phyloP scores from a whole-genome alignment of 1,284 basidiomycete genomes.

The Porogramme epimiltina region DNA sequence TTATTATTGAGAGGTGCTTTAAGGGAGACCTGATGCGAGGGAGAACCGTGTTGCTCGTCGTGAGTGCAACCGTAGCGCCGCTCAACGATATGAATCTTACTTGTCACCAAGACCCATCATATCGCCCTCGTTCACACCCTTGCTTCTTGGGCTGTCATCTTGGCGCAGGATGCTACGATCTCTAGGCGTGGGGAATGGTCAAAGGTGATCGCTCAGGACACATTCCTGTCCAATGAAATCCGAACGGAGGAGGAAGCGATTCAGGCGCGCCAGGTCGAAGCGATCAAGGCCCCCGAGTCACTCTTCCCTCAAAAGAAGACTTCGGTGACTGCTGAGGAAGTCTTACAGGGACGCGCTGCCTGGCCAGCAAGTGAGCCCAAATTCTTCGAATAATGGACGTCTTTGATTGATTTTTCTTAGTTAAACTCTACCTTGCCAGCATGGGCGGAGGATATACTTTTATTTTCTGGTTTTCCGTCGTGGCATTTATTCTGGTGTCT shows the following conservation, averaged over 20 bases:
- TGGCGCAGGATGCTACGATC: background rate
- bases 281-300: too few relatives aligned
- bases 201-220: background rate
- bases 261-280: too few relatives aligned
- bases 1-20: conserved; percentile 78
- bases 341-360: background rate
- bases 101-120: background rate
- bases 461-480: conserved; percentile 36
- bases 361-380: background rate
- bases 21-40: conserved; percentile 64
- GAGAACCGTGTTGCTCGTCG: conserved; percentile 72
- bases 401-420: conserved; percentile 10
- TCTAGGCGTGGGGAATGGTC: background rate
- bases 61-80: conserved; percentile 33
- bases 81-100: too few relatives aligned
- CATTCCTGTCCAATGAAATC: background rate
- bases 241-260: too few relatives aligned
- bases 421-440: conserved; percentile 29
- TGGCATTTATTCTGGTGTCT: conserved; percentile 24
- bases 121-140: background rate
- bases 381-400: too few relatives aligned
- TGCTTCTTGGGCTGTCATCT: background rate
- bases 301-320: too few relatives aligned
- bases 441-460: conserved; percentile 32
- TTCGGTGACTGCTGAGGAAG: background rate